phyloP scores from a whole-genome alignment of 192 early-diverging fungal genomes.

The Globomyces pollinis-pini region DNA sequence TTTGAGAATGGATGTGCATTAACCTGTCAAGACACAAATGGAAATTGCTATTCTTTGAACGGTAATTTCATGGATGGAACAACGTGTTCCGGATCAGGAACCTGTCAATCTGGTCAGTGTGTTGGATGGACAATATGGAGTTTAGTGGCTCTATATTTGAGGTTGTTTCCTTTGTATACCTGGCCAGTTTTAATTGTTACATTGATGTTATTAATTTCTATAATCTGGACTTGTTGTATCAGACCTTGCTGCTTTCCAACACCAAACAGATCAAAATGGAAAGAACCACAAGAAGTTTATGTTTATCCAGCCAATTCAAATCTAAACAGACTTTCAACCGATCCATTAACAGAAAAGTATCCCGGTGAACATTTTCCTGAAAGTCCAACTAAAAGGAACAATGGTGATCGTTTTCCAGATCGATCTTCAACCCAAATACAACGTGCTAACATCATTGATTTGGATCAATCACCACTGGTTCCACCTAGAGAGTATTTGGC shows the following conservation, averaged over 20 bases:
- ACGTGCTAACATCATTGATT: too few relatives aligned
- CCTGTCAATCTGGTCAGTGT: neutral
- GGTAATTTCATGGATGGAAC: conserved; percentile 29
- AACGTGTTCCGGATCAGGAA: neutral
- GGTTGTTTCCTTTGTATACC: neutral
- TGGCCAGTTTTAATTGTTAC: neutral
- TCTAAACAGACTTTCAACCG: neutral
- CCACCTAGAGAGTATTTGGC: too few relatives aligned
- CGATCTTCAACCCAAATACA: too few relatives aligned
- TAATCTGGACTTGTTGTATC: neutral
- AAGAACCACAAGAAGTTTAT: too few relatives aligned
- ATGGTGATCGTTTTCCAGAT: too few relatives aligned
- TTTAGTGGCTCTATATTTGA: neutral
- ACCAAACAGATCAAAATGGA: too few relatives aligned
- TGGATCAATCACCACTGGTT: too few relatives aligned
- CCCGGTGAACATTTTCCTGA: neutral
- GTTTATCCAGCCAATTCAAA: too few relatives aligned
- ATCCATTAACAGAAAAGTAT: neutral
- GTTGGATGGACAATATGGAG: neutral
- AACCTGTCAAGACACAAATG: conserved; percentile 16
- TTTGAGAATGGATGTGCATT: conserved; percentile 22
- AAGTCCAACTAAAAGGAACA: too few relatives aligned
- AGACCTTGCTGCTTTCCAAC: neutral
- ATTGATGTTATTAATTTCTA: neutral
- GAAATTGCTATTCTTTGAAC: conserved; percentile 25